phyloP scores from a whole-genome alignment of 768 basidiomycete species.

The Trametes coccinea region DNA sequence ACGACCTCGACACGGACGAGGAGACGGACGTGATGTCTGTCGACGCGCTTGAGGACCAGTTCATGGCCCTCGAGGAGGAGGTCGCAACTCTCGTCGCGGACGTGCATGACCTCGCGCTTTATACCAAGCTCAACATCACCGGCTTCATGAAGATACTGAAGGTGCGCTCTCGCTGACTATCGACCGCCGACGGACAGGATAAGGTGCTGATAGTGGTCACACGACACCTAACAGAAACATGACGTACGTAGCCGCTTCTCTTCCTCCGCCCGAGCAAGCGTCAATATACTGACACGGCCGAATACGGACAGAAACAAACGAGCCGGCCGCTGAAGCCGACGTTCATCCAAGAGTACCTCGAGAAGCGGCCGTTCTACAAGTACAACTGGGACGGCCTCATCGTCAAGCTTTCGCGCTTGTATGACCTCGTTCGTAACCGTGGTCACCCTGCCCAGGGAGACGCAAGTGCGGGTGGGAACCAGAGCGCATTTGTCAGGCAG shows the following conservation, averaged over 20 bases:
- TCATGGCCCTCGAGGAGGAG: constrained; percentile 87
- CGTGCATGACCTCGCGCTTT: constrained; percentile 86
- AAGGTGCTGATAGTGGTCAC: constrained; percentile 6
- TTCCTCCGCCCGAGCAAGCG: neutral
- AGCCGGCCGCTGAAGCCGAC: constrained; percentile 75
- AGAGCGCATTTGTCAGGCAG: constrained; percentile 97
- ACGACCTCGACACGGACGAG: constrained; percentile 38
- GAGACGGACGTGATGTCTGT: constrained; percentile 55
- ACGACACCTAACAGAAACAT: constrained; percentile 69
- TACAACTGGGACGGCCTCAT: constrained; percentile 96
- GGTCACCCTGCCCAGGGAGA: constrained; percentile 95
- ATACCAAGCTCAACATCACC: constrained; percentile 97
- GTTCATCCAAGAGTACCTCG: constrained; percentile 90
- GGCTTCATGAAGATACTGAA: constrained; percentile 99
- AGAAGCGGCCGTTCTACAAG: constrained; percentile 94
- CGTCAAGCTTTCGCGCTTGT: constrained; percentile 91
- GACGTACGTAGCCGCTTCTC: constrained; percentile 54
- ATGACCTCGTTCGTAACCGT: constrained; percentile 92
- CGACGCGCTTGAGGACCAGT: constrained; percentile 82
- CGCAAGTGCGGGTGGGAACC: constrained; percentile 88
- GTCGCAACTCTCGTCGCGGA: constrained; percentile 93
- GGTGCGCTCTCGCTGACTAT: constrained; percentile 39
- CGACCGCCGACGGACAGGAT: neutral
- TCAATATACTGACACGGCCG: neutral
- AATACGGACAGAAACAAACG: constrained; percentile 81